Percentiles rank a stretch among this genome's conserved stretches.
These are phyloP conservation scores for Sherardia arvensis DNA, from an alignment of 257 asterid species.

Conservation along the genomic window DNA sequence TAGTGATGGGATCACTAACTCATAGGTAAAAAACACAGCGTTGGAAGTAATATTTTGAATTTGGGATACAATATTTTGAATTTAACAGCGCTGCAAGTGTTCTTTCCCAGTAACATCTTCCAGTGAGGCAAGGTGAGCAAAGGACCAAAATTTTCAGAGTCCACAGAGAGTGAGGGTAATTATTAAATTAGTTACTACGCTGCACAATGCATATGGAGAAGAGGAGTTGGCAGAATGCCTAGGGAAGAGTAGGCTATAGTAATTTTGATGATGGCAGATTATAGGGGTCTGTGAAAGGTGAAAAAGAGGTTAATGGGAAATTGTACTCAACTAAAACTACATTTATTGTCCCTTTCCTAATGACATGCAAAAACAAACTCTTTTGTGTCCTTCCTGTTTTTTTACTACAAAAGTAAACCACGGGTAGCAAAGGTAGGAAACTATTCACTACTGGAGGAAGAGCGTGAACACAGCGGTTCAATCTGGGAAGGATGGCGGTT, in stretches of 20 bases:
- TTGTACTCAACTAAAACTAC: constrained; percentile 27
- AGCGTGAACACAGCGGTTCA: too few species aligned
- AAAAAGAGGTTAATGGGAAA: constrained; percentile 15
- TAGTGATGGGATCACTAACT: too few species aligned
- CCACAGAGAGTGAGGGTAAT: neutral
- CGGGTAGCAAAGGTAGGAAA: too few species aligned
- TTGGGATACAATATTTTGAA: too few species aligned
- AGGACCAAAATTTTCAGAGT: constrained; percentile 24
- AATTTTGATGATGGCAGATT: constrained; percentile 33
- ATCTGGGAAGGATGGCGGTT: too few species aligned
- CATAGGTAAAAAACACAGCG: too few species aligned
- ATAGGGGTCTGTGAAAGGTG: constrained; percentile 57
- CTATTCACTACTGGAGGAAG: too few species aligned
- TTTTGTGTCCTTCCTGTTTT: neutral
- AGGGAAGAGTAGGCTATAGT: constrained; percentile 31
- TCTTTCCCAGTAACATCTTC: neutral
- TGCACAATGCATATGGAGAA: neutral
- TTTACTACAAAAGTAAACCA: neutral
- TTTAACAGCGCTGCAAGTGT: neutral
- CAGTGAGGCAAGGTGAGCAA: neutral
- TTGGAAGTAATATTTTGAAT: too few species aligned
- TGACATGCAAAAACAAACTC: neutral
- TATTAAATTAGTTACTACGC: neutral
- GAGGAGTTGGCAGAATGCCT: constrained; percentile 22
- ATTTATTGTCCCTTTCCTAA: constrained; percentile 25